phyloP scores from a whole-genome alignment of 1,284 basidiomycete genomes.

The Trametes pubescens region DNA sequence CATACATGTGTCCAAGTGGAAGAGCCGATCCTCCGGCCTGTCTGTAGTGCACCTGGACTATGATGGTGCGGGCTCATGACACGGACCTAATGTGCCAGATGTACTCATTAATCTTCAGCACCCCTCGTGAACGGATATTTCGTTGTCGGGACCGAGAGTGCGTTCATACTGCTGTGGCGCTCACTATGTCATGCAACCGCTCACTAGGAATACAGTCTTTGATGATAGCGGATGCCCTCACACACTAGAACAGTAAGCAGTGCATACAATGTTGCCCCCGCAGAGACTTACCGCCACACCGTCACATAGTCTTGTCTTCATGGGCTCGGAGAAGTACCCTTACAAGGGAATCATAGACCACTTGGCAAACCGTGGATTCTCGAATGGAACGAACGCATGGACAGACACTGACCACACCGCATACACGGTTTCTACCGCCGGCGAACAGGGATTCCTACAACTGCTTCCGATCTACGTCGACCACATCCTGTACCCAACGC shows the following conservation, averaged over 20 bases:
- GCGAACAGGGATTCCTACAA: conserved; percentile 94
- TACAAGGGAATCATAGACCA: conserved; percentile 98
- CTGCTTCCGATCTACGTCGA: conserved; percentile 96
- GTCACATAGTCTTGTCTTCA: conserved; percentile 79
- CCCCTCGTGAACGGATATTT: conserved; percentile 95
- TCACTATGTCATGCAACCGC: neutral
- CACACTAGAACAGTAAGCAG: conserved; percentile 87
- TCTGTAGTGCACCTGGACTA: conserved; percentile 86
- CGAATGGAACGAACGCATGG: conserved; percentile 91
- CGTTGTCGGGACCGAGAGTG: conserved; percentile 92
- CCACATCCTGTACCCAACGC: conserved; percentile 96
- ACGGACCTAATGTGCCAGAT: neutral
- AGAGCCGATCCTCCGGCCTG: conserved; percentile 80
- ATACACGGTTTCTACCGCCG: conserved; percentile 98
- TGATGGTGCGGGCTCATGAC: conserved; percentile 63
- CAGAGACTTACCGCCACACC: conserved; percentile 5
- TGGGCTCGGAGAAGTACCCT: conserved; percentile 94
- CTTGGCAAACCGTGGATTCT: conserved; percentile 96
- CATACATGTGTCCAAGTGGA: conserved; percentile 85
- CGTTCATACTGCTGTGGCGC: conserved; percentile 36
- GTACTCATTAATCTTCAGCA: conserved; percentile 54
- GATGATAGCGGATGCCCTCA: conserved; percentile 94
- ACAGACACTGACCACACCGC: conserved; percentile 91
- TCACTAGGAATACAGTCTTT: conserved; percentile 67
- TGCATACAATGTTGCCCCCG: neutral